Percentiles rank a stretch among this genome's conserved stretches.
phyloP scores from a whole-genome alignment of 2,329 filamentous ascomycete genomes.

The Xylaria sp. region DNA sequence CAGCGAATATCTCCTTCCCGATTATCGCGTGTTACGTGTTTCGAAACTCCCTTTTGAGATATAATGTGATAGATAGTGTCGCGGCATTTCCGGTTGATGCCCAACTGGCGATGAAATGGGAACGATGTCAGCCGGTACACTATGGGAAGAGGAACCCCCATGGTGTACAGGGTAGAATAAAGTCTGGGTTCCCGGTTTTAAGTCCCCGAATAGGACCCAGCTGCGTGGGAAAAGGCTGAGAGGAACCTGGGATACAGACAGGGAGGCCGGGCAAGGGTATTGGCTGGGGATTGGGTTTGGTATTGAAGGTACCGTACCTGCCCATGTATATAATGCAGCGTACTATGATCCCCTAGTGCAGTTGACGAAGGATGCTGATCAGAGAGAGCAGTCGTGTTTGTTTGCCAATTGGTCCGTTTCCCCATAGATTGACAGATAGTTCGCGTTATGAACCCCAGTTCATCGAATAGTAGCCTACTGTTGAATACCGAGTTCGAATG shows the following conservation, averaged over 20 bases:
- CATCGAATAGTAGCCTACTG: not conserved
- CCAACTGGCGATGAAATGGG: conserved; percentile 31
- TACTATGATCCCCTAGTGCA: conserved; percentile 5
- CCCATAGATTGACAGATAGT: conserved; percentile 29
- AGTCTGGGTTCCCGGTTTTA: conserved; percentile 16
- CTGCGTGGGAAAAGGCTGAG: conserved; percentile 38
- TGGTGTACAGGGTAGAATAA: not conserved
- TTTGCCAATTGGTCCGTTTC: conserved; percentile 34
- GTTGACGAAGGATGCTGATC: conserved; percentile 23
- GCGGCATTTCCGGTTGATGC: conserved; percentile 37
- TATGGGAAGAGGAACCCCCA: conserved; percentile 21
- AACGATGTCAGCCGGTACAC: conserved; percentile 22
- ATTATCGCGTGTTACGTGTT: conserved; percentile 13
- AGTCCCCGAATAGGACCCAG: conserved; percentile 29
- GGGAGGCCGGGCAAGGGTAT: conserved; percentile 27
- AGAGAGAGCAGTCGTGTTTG: conserved; percentile 12
- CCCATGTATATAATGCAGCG: conserved; percentile 16
- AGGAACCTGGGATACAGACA: conserved; percentile 29
- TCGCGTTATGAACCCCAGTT: conserved; percentile 28
- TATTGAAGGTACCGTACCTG: conserved; percentile 6
- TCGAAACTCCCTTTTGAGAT: conserved; percentile 3
- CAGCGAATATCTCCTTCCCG: conserved; percentile 4
- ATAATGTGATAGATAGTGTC: conserved; percentile 10
- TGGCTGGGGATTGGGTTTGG: conserved; percentile 15
- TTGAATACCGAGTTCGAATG: conserved; percentile 3